These are phyloP conservation scores for Colletotrichum sp. DNA, from an alignment of 2,329 filamentous ascomycete genomes.

Conservation along the genomic window DNA sequence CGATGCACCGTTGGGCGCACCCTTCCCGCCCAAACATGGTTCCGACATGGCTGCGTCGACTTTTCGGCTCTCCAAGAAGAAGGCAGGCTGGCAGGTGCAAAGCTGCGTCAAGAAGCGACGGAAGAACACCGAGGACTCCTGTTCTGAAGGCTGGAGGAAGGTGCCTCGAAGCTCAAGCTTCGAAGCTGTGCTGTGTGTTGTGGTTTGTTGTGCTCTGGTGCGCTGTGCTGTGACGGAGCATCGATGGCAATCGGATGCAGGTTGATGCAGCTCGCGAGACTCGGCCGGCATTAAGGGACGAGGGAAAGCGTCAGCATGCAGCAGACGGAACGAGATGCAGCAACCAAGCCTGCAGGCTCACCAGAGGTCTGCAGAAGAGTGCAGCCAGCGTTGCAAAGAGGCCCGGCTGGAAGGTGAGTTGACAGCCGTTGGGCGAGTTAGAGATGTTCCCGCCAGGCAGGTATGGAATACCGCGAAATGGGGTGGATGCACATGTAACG, in stretches of 20 bases:
- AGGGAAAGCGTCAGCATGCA: background rate
- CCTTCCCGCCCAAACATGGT: background rate
- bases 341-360: background rate
- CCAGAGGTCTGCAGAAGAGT: background rate
- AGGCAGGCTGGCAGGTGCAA: background rate
- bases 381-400: background rate
- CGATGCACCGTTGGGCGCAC: background rate
- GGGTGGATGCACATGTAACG: background rate
- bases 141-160: background rate
- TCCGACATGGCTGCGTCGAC: background rate
- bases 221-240: background rate
- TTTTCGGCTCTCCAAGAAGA: background rate
- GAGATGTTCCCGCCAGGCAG: background rate
- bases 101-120: background rate
- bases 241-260: background rate
- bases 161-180: background rate
- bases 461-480: background rate
- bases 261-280: constrained; percentile 1
- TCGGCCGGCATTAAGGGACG: background rate
- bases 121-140: constrained; percentile 7
- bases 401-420: background rate
- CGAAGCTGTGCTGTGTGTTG: background rate
- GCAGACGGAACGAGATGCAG: constrained; percentile 4
- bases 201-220: background rate
- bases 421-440: background rate